Conservation (phyloP, 1,284 basidiomycete genomes). For the Salmacisia buchloeana region DNA sequence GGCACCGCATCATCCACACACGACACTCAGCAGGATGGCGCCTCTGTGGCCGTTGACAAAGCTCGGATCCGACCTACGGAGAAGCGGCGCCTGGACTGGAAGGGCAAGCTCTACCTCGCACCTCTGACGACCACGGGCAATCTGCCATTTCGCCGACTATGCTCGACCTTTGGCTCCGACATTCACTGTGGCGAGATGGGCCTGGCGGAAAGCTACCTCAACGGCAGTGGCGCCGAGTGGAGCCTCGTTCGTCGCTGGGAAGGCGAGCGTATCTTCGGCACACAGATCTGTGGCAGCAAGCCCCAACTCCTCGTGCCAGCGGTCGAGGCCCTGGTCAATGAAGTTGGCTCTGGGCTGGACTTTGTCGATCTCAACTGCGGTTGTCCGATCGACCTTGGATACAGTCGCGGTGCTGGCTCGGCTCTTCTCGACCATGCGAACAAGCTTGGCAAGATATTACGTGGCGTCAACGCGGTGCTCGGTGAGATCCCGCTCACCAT, state of each 20-base stretch:
- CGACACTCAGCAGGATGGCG: constrained; percentile 16
- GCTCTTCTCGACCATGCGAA: constrained; percentile 78
- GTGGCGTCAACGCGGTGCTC: constrained; percentile 85
- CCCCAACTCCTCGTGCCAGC: constrained; percentile 66
- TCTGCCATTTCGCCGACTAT: constrained; percentile 85
- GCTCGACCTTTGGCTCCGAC: constrained; percentile 77
- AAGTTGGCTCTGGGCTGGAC: constrained; percentile 61
- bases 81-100: constrained; percentile 81
- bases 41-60: constrained; percentile 31
- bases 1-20: neutral
- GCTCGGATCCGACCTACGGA: constrained; percentile 68
- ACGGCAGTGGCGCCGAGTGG: constrained; percentile 43
- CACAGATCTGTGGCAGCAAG: constrained; percentile 63
- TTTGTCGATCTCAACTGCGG: constrained; percentile 95
- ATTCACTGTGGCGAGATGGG: constrained; percentile 91
- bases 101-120: constrained; percentile 78
- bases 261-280: constrained; percentile 80
- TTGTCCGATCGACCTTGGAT: constrained; percentile 94
- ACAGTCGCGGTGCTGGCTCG: constrained; percentile 81
- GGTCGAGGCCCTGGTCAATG: constrained; percentile 73
- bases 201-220: constrained; percentile 34
- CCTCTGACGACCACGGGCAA: constrained; percentile 95
- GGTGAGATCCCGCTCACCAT: constrained; percentile 92
- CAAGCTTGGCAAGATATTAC: constrained; percentile 76
- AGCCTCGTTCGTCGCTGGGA: constrained; percentile 59